phyloP scores from a whole-genome alignment of 2,329 filamentous ascomycete genomes.

The Colletotrichum acutatum region DNA sequence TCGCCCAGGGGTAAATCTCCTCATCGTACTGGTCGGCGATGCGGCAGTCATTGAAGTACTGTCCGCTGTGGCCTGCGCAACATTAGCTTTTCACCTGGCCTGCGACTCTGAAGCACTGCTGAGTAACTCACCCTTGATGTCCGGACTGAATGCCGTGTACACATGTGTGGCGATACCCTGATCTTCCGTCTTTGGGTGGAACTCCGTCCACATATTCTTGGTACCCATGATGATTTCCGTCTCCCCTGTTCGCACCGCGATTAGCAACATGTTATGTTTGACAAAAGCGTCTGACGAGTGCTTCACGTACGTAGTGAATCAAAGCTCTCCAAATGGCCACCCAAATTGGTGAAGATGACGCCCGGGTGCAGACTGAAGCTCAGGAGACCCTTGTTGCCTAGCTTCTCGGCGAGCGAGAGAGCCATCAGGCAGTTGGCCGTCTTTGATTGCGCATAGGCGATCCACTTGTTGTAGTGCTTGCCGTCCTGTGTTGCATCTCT shows the following conservation, averaged over 20 bases:
- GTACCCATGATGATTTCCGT: constrained; percentile 36
- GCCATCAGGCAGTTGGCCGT: constrained; percentile 46
- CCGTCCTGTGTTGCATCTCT: background rate
- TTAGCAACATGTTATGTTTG: background rate
- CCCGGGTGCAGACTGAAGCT: constrained; percentile 50
- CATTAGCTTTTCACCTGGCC: background rate
- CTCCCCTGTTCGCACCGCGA: constrained; percentile 38
- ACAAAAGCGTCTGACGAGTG: no score
- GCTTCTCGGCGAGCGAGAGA: constrained; percentile 44
- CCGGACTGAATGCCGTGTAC: constrained; percentile 46
- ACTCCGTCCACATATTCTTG: constrained; percentile 35
- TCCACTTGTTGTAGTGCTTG: constrained; percentile 39
- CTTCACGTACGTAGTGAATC: constrained; percentile 5
- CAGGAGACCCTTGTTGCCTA: constrained; percentile 41
- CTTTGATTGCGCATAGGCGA: constrained; percentile 44
- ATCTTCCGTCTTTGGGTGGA: constrained; percentile 41
- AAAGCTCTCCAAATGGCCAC: constrained; percentile 23
- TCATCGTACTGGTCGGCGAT: constrained; percentile 40
- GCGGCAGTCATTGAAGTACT: constrained; percentile 43
- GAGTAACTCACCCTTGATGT: background rate
- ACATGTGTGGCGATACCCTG: constrained; percentile 45
- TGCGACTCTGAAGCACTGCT: background rate
- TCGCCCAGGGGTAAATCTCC: constrained; percentile 43
- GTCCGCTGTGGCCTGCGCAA: constrained; percentile 38
- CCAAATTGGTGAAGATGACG: constrained; percentile 39